Conservation (phyloP, 225 moss, liverwort and hornwort species). For the Pseudoscleropodium purum region DNA sequence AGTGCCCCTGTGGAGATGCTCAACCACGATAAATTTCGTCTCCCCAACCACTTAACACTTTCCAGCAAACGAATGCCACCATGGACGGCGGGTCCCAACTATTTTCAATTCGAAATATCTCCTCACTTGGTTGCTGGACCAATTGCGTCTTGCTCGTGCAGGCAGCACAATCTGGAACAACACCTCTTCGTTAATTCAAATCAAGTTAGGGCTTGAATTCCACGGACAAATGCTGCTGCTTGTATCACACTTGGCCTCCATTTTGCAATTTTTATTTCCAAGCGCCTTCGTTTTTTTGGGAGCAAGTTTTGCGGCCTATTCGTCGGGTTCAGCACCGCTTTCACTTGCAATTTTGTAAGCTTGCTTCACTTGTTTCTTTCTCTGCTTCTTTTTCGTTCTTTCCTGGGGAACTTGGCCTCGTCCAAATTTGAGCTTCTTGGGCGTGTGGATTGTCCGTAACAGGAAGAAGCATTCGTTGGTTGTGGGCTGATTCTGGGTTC, state of each 20-base stretch:
- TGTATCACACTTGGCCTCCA: neutral
- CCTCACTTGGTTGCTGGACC: neutral
- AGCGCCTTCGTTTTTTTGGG: neutral
- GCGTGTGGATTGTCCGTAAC: neutral
- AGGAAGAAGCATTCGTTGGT: neutral
- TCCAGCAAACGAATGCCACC: neutral
- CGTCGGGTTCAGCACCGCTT: neutral
- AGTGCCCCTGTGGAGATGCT: neutral
- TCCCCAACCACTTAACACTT: neutral
- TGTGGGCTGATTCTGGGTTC: neutral
- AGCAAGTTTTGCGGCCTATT: neutral
- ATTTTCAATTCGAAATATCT: neutral
- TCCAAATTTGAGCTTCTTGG: neutral
- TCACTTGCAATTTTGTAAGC: neutral
- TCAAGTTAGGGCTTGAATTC: neutral
- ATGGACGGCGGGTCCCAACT: neutral
- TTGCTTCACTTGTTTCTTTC: neutral
- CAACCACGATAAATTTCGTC: neutral
- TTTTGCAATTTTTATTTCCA: neutral
- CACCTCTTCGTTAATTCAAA: neutral
- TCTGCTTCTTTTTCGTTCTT: neutral
- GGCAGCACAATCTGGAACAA: neutral
- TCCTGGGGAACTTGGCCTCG: neutral
- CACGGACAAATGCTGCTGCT: neutral
- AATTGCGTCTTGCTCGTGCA: neutral